These are phyloP conservation scores for Candida ficus DNA, from an alignment of 805 yeast species.

Conservation along the genomic window DNA sequence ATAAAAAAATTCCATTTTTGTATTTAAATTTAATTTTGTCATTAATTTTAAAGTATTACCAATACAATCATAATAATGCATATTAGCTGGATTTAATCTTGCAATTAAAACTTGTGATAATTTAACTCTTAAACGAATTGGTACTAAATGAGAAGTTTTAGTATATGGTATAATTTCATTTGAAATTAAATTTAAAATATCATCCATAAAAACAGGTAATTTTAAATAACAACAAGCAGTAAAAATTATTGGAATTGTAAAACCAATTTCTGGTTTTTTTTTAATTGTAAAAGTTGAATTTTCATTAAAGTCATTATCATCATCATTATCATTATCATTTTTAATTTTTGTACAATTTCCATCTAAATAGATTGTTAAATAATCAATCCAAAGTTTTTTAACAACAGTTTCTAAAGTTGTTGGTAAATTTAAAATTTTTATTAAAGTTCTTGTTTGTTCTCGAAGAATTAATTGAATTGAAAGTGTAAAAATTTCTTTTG, in stretches of 20 bases:
- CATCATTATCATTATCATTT: slow-evolving; percentile 1
- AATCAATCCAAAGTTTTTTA: slow-evolving; percentile 33
- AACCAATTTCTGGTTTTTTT: slow-evolving; percentile 9
- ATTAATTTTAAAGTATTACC: slow-evolving; percentile 21
- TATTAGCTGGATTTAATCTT: slow-evolving; percentile 40
- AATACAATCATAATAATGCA: slow-evolving; percentile 32
- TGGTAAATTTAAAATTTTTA: slow-evolving; percentile 28
- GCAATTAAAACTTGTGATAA: slow-evolving; percentile 35
- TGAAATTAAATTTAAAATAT: slow-evolving; percentile 38
- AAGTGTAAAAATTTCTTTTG: slow-evolving; percentile 35
- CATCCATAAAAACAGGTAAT: slow-evolving; percentile 46
- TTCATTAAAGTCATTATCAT: slow-evolving; percentile 11
- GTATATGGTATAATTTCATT: slow-evolving; percentile 46
- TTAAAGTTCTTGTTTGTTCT: slow-evolving; percentile 40
- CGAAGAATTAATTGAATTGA: slow-evolving; percentile 48
- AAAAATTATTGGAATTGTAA: slow-evolving; percentile 38
- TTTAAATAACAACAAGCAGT: slow-evolving; percentile 43
- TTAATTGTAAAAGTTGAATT: slow-evolving; percentile 6
- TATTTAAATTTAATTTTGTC: not conserved
- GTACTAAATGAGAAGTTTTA: slow-evolving; percentile 35
- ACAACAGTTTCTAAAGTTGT: slow-evolving; percentile 27
- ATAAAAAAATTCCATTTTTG: slow-evolving; percentile 21
- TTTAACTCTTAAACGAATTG: slow-evolving; percentile 30
- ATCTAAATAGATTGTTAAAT: slow-evolving; percentile 11
- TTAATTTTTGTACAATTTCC: not conserved